phyloP scores from a whole-genome alignment of 225 moss, liverwort and hornwort genomes.

The Pleurozium schreberi region DNA sequence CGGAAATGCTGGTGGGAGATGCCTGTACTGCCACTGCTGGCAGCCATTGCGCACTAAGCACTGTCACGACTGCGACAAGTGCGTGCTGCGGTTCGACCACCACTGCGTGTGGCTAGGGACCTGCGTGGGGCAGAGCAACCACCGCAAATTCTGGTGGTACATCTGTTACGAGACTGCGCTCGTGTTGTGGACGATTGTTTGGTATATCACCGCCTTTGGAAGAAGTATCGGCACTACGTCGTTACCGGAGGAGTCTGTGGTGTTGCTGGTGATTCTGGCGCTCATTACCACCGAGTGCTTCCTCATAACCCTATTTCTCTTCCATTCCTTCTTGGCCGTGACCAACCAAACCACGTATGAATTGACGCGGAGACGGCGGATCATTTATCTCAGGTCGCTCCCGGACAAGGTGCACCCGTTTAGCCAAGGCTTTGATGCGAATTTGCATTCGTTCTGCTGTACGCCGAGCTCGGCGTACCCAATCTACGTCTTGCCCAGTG shows the following conservation, averaged over 20 bases:
- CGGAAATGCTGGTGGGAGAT: conserved; percentile 11
- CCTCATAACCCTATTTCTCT: conserved; percentile 65
- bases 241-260: conserved; percentile 35
- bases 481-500: conserved; percentile 45
- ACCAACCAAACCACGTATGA: conserved; percentile 57
- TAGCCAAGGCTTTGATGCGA: conserved; percentile 33
- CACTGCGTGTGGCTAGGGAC: conserved; percentile 99
- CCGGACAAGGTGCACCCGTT: conserved; percentile 48
- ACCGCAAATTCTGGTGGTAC: conserved; percentile 93
- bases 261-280: conserved; percentile 49
- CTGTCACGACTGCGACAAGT: conserved; percentile 97
- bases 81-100: conserved; percentile 91
- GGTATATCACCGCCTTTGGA: conserved; percentile 66
- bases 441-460: conserved; percentile 49
- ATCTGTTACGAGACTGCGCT: conserved; percentile 70
- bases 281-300: conserved; percentile 69
- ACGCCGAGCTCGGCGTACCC: conserved; percentile 38
- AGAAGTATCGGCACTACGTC: conserved; percentile 27
- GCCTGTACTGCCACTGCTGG: conserved; percentile 50
- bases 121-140: conserved; percentile 87
- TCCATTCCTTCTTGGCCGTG: conserved; percentile 53
- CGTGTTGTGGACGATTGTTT: conserved; percentile 58
- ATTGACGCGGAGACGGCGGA: conserved; percentile 40
- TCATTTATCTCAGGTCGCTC: conserved; percentile 30
- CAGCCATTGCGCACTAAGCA: conserved; percentile 88